Base-by-base conservation (phyloP, 176 grass and related monocot genomes). In the Avena atlantica region DNA sequence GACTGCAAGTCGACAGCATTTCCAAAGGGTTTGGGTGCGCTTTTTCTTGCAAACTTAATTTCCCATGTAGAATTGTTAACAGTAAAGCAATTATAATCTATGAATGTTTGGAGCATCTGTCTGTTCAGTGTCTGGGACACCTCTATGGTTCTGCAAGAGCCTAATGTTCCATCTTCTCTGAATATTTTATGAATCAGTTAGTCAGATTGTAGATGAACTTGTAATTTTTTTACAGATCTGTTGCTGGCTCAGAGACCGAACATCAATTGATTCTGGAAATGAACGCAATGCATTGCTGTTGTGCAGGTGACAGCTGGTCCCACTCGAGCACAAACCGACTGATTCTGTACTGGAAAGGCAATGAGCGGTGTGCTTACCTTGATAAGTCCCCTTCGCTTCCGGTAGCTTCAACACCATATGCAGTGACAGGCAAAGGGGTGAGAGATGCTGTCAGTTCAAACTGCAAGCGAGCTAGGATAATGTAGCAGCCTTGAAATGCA, bases 231-330 rank as follows among this genome's bases (percentile, higher is more conserved):
- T 76, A 76, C 16, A 45, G 44, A 29, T 19, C 1, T 53, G 25
- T 55, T 27, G 11, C 70, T 73, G 20, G 42, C 48, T 74, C 70
- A n/a, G 8, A 45, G 69, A 42, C 69, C 3, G 8, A 44, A 20
- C 5, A 44, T 11, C 5, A 45, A 74, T 2, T 75, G 6, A 25
- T 90, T 78, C 1, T 36, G 67, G 59, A 17, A 51, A 49, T 60
- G 67, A 27, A 53, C n/a, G 58, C 15, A 64, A 48, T 19, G 50
- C 52, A 64, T 48, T 74, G 77, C 11, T 88, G 14, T 67, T 87
- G 74, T 76, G 76, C 84, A 98, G 90, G 94, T 91, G 97, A 96
- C 91, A 96, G 90, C 56, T 98, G 97, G 97, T 98, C 97, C 48
- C 97, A 96, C 88, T 91, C 90, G 13, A 91, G 89, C 93, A 96